A percentile compares a stretch with the other conserved stretches of the same genome.
Evolutionary conservation across 1,139 yeast species (phyloP).

Genomic region (Hemisphaericaspora xylanilytica): DNA sequence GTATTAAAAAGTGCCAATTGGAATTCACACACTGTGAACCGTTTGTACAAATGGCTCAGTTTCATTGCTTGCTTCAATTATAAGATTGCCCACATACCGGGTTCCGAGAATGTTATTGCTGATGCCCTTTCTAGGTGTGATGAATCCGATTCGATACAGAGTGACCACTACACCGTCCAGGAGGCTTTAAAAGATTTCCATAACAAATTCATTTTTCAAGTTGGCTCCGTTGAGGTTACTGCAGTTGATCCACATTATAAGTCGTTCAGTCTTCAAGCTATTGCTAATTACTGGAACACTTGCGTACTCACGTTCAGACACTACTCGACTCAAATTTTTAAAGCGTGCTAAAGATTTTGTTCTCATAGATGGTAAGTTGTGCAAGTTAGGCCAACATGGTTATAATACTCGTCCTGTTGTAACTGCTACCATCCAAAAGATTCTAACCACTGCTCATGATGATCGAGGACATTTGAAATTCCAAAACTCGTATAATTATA

Average conservation of each 20-base stretch:
- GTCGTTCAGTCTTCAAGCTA: background rate
- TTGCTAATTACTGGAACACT: background rate
- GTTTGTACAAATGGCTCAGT: background rate
- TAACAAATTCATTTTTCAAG: too few relatives aligned
- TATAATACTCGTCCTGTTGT: background rate
- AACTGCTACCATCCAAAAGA: background rate
- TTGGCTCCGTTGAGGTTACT: too few relatives aligned
- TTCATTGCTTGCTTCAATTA: background rate
- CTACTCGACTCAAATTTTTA: background rate
- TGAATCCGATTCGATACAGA: background rate
- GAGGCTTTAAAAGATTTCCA: too few relatives aligned
- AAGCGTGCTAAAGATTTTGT: background rate
- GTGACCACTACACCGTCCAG: background rate
- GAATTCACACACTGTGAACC: background rate
- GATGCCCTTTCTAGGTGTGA: background rate
- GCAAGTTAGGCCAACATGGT: background rate
- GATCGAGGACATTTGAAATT: background rate
- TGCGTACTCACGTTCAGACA: background rate
- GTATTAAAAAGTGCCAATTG: background rate
- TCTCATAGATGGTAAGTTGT: background rate
- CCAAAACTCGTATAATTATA: background rate
- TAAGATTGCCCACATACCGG: background rate
- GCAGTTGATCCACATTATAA: too few relatives aligned
- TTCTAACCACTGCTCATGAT: background rate
- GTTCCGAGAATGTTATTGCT: conserved; percentile 1